Base-by-base conservation (phyloP, 2,329 filamentous ascomycete species). In the Chaetoscypha palmicola region DNA sequence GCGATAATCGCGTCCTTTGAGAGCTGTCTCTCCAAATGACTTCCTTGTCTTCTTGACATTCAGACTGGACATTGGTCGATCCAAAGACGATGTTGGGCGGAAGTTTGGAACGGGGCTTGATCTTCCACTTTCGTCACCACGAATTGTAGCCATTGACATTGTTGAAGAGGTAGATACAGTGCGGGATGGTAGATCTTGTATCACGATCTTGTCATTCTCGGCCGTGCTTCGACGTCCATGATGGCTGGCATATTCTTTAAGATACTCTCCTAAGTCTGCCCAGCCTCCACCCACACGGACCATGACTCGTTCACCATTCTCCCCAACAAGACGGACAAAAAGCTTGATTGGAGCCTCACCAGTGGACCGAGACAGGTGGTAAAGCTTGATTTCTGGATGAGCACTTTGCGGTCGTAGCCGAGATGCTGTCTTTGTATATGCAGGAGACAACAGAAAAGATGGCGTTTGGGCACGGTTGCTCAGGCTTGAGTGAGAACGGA, bases 261-360 rank as follows among this genome's bases (percentile, higher is more conserved):
- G 73, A 60, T 96, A 98, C 64, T 97, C 92, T 28, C 86, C 91
- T 16, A 98, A 71, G 64, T 98, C 92, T 11, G 90, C 89, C 92
- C 92, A 98, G n/a, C 92, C 92, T 47, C 92, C 92, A 10, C 92
- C 92, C 10, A 98, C 91, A 26, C 92, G 85, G 5, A 98, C 92
- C 92, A 98, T 97, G 49, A 97, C 89, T 40, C 92, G 81, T 64
- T 97, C 89, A 12, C 86, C 87, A 45, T 80, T 75, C 62, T 95
- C 89, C 38, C 92, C 92, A 2, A 98, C 90, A 1, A 89, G 81
- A 12, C 92, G 84, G 41, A 98, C 90, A 58, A 94, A 94, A 4
- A 98, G 77, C 66, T 96, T 97, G 60, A 96, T 90, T 0, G 92
- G 92, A 10, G 87, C 79, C 52, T 92, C 83, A 45, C 86, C 86